Evolutionary conservation across 148 eudicot genomes (phyloP).

Genomic region (Cornus suecica): DNA sequence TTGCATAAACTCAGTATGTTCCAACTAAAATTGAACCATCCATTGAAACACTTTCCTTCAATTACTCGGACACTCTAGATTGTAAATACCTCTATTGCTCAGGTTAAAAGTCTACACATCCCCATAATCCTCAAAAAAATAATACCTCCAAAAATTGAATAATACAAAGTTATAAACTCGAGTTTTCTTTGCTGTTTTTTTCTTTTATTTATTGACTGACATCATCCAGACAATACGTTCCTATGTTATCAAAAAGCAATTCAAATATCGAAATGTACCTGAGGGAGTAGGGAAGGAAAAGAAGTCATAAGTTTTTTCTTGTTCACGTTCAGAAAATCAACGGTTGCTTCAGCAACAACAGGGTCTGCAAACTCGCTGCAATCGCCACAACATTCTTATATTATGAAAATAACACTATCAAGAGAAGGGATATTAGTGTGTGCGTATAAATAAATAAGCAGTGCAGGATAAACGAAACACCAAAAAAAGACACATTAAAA

Average conservation of each 20-base stretch:
- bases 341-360: constrained; percentile 83
- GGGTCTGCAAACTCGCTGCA: constrained; percentile 98
- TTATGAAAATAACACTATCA: not conserved
- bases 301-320: constrained; percentile 61
- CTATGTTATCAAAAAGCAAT: not conserved
- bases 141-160: not conserved
- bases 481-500: too few relatives aligned
- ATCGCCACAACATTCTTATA: constrained; percentile 12
- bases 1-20: not conserved
- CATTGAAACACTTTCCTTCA: not conserved
- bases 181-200: not conserved
- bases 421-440: not conserved
- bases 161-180: not conserved
- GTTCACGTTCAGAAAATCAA: constrained; percentile 65
- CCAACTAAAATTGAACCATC: not conserved
- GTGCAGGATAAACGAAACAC: not conserved
- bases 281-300: constrained; percentile 78
- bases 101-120: not conserved
- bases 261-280: constrained; percentile 40
- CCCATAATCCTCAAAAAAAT: not conserved
- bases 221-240: not conserved
- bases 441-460: too few relatives aligned
- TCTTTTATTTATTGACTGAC: not conserved
- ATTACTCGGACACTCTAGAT: too few relatives aligned
- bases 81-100: not conserved